Evolutionary conservation across 2,329 filamentous ascomycete species (phyloP).

Genomic region (Sarocladiaceae sp.): DNA sequence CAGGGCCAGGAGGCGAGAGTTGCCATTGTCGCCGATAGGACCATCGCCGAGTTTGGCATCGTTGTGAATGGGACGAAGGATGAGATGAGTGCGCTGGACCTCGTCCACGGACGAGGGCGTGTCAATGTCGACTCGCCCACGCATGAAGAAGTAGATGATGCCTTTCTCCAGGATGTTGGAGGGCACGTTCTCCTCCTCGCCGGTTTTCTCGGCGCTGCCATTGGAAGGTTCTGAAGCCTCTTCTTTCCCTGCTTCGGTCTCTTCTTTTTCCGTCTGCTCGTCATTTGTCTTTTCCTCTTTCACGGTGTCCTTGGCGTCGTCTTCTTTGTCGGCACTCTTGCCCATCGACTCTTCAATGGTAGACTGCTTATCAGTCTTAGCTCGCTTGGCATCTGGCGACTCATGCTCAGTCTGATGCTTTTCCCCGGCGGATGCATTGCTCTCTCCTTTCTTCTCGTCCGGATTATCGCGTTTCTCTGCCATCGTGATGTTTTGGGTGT

Average conservation of each 20-base stretch:
- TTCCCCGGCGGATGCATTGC: constrained; percentile 17
- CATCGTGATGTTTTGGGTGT: background rate
- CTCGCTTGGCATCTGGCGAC: constrained; percentile 21
- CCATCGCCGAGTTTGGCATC: constrained; percentile 58
- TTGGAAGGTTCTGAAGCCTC: constrained; percentile 6
- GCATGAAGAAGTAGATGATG: constrained; percentile 86
- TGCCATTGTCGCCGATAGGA: constrained; percentile 44
- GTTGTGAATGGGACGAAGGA: constrained; percentile 67
- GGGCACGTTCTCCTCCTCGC: constrained; percentile 26
- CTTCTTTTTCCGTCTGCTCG: constrained; percentile 1
- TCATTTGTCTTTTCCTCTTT: background rate
- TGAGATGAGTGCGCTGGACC: constrained; percentile 73
- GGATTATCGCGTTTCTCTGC: constrained; percentile 8
- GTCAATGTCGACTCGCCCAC: constrained; percentile 69
- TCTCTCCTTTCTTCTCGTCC: constrained; percentile 12
- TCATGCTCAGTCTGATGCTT: constrained; percentile 25
- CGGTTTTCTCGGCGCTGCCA: constrained; percentile 15
- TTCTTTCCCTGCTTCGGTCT: constrained; percentile 9
- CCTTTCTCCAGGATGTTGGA: constrained; percentile 75
- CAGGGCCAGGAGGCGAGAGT: constrained; percentile 69
- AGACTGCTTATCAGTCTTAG: constrained; percentile 19
- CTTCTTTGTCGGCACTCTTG: constrained; percentile 5
- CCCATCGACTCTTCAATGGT: constrained; percentile 18
- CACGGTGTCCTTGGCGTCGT: constrained; percentile 4
- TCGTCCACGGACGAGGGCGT: constrained; percentile 66